Base-by-base conservation (phyloP, 2,329 filamentous ascomycete species). In the Mycosphaerella arachidis region DNA sequence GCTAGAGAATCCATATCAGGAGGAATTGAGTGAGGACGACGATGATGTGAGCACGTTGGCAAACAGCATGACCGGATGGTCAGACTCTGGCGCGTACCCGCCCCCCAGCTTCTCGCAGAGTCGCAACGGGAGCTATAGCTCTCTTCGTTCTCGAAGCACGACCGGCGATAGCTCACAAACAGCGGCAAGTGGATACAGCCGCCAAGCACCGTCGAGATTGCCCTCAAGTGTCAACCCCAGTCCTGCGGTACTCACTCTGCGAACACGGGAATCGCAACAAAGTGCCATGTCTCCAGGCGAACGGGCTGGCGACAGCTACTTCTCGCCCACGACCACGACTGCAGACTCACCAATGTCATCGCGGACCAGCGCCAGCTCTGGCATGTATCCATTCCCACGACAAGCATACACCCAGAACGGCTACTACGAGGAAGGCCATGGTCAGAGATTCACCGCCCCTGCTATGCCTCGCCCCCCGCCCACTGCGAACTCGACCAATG, bases 271-370 rank as follows among this genome's bases (percentile, higher is more conserved):
- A 66, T 71, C 81, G n/a, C 72, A 70, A 68, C 57, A 70, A 60
- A 75, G 74, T 29, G 75, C 73, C 58, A 74, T 78, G 55, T 90
- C 89, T 13, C 88, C 90, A 1, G 79, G 81, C 29, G 79, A 84
- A 20, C 81, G 84, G 55, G 80, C 79, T 37, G 84, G 81, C 27
- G 60, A 59, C 60, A 97, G 92, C 3, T 97, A 97, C 76, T 99
- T 99, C 75, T 97, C 93, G 0, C 94, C 94, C 0, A 83, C 88
- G 1, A 84, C 82, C 35, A 92, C 97, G 57, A 91, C 90, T 0
- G 90, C 90, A 9, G 86, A 86, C 48, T 91, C 88, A 9, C 88
- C 88, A 9, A 62, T 63, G 53, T 66, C 63, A 13, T 88, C 88
- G 27, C 83, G 90, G 53, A 88, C 89, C 7, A 92, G 89, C 72